Evolutionary conservation across 768 basidiomycete species (phyloP), one percentile per base, ranked within the genome.

Genomic region (Mycena capillaripes): DNA sequence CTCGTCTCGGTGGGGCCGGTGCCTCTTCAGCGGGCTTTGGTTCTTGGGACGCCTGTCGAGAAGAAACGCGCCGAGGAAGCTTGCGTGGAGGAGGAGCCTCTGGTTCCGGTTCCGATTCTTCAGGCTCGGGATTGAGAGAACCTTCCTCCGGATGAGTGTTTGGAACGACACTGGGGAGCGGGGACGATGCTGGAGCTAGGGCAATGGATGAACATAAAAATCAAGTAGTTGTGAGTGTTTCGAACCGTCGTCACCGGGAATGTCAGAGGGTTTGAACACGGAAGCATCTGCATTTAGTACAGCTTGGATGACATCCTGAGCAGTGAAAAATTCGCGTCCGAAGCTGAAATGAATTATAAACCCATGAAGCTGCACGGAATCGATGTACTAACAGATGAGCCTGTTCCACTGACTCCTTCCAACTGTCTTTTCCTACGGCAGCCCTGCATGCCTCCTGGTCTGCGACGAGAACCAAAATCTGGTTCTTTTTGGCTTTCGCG

Each of bases 61-160:
- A 87, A 19, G 80, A 75, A 9, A 79, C 83, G 19, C 86, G 82
- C 17, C 86, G 84, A 36, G 80, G 72, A 42, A 86, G 80, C 53
- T 48, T 68, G 25, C 66, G 66, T 4, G 46, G 42, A 32, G 71
- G 60, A 62, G 56, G 61, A 25, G 12, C 17, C 14, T 67, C 65
- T 12, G 78, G 58, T 34, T 79, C 78, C 17, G 72, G 62, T 27
- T 69, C 62, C 36, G 64, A 65, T 55, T 69, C 62, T 48, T 72
- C 66, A 7, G 52, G 10, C 25, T 66, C 61, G 42, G 84, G 80
- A 21, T 81, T 80, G 10, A 85, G 69, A 6, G 88, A 86, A 0
- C 87, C 86, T 71, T 92, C 91, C 23, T 86, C 84, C 3, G 86
- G 82, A 71, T 85, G 84, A 0, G 89, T 87, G 69, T 90, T 91